Base-by-base conservation (phyloP, 768 basidiomycete genomes). In the Kockovaella imperatae region DNA sequence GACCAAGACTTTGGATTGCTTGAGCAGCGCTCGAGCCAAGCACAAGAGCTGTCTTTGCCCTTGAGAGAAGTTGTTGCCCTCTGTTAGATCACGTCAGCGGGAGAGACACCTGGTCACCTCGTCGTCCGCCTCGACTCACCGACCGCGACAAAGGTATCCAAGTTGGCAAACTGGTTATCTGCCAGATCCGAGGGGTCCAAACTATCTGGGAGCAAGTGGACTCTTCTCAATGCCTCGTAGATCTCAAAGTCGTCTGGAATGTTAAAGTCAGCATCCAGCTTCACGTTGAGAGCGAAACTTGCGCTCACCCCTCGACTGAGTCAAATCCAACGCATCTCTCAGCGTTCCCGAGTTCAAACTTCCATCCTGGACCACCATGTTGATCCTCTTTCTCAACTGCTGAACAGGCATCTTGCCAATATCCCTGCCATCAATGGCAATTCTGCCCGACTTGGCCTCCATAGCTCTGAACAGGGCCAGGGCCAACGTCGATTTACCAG, bases 291-390 rank as follows among this genome's bases (percentile, higher is more conserved):
- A n/a, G n/a, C n/a, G n/a, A 39, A 56, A 57, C 26, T 36, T 42
- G 20, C 53, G 47, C 51, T 53, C 46, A 57, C 59, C 47, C 30
- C 52, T 58, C 13, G 46, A 32, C 3, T 56, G 56, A 10, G 59
- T 59, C 3, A 68, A 60, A 40, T 71, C 70, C 36, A 71, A 45
- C 1, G 67, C 60, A 17, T 69, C 51, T 21, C 65, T 44, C 17
- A 72, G 41, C 2, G 63, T 67, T 0, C 70, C 70, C 2, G 67
- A 68, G 21, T 56, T 54, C 14, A 72, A 52, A n/a, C 40, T 50
- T 5, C 62, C 59, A 50, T 72, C 70, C 50, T 72, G 70, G 10
- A 63, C 62, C 13, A 72, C 63, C 51, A 67, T 67, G 15, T 64
- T 64, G 18, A 72, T 38, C 23, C 65, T 53, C 4, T 56, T 53